phyloP scores from a whole-genome alignment of 805 yeast species.

The Ogataea corticis region DNA sequence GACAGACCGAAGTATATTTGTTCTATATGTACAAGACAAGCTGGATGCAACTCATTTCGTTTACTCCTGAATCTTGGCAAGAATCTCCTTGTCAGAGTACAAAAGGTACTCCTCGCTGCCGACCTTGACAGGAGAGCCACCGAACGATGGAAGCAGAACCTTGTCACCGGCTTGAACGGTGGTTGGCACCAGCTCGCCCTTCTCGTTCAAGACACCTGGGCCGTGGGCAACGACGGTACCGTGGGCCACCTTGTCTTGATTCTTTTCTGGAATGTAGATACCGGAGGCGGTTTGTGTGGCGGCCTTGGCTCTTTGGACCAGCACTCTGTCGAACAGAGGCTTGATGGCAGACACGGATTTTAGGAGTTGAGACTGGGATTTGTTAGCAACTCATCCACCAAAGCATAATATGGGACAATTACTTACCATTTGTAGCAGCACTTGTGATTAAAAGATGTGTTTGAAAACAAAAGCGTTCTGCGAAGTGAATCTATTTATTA shows the following conservation, averaged over 20 bases:
- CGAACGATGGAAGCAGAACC: constrained; percentile 91
- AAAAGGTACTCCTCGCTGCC: constrained; percentile 57
- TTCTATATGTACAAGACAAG: constrained; percentile 1
- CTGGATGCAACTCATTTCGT: not conserved
- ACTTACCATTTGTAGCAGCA: not conserved
- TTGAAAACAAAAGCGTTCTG: no score
- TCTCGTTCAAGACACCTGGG: constrained; percentile 79
- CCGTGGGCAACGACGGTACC: constrained; percentile 94
- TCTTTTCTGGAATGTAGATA: constrained; percentile 90
- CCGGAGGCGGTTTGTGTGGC: constrained; percentile 91
- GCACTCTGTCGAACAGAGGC: constrained; percentile 93
- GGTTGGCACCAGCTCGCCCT: constrained; percentile 73
- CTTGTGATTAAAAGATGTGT: not conserved
- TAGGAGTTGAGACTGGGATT: constrained; percentile 52
- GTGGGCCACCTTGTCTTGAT: constrained; percentile 88
- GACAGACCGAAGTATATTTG: not conserved
- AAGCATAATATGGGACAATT: no score
- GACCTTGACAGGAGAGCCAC: constrained; percentile 87
- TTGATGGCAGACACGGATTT: constrained; percentile 84
- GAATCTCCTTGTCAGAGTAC: constrained; percentile 90
- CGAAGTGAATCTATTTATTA: not conserved
- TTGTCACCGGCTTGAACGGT: constrained; percentile 87
- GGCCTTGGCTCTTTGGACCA: constrained; percentile 93
- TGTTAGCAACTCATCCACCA: no score
- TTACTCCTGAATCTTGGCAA: constrained; percentile 83